phyloP scores from a whole-genome alignment of 768 basidiomycete genomes.

The Sarcodon aspratus region DNA sequence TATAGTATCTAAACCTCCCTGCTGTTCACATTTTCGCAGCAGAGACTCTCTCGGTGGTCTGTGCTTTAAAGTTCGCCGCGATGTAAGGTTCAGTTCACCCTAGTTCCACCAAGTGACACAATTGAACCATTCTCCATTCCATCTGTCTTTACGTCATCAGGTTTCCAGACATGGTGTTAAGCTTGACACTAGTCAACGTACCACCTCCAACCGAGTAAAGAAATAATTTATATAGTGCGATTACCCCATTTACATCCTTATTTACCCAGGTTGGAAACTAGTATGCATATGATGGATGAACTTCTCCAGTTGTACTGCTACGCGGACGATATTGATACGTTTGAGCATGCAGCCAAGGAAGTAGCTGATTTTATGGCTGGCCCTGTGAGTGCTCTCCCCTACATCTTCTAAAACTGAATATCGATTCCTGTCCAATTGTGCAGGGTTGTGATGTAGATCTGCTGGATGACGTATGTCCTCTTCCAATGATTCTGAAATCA shows the following conservation, averaged over 20 bases:
- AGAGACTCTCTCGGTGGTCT: slow-evolving; percentile 45
- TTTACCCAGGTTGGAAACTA: slow-evolving; percentile 38
- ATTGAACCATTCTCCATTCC: too few species aligned
- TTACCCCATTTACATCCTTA: neutral
- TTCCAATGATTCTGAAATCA: neutral
- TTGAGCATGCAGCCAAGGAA: slow-evolving; percentile 57
- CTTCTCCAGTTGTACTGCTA: slow-evolving; percentile 51
- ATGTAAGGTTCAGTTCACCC: slow-evolving; percentile 33
- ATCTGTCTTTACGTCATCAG: slow-evolving; percentile 19
- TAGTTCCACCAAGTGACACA: neutral
- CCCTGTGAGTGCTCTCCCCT: slow-evolving; percentile 27
- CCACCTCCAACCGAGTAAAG: slow-evolving; percentile 58
- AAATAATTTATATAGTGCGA: neutral
- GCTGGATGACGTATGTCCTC: slow-evolving; percentile 45
- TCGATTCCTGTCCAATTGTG: neutral
- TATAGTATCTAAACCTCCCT: slow-evolving; percentile 49
- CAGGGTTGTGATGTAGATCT: slow-evolving; percentile 46
- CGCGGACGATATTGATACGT: slow-evolving; percentile 53
- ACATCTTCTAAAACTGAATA: neutral
- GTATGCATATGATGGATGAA: slow-evolving; percentile 53
- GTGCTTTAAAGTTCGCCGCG: slow-evolving; percentile 51
- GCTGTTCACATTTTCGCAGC: slow-evolving; percentile 62
- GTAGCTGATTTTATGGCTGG: slow-evolving; percentile 43
- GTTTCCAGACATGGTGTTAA: slow-evolving; percentile 62
- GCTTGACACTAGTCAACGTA: slow-evolving; percentile 57